These are phyloP conservation scores for Malassezia pachydermatis DNA, from an alignment of 1,284 basidiomycete species.

Conservation along the genomic window DNA sequence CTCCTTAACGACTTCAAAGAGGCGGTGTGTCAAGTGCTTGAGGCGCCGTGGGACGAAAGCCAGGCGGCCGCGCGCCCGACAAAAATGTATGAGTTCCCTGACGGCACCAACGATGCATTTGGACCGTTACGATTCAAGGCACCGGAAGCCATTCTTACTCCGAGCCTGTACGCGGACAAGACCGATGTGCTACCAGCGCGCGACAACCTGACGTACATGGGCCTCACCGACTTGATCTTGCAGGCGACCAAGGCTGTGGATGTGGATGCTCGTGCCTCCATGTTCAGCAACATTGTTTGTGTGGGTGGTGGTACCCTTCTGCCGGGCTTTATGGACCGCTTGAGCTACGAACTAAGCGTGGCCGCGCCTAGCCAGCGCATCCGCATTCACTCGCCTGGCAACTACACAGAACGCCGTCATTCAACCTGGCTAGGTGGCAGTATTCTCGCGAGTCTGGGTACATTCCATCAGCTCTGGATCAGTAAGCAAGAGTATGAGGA, in stretches of 20 bases:
- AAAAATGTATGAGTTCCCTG: constrained; percentile 78
- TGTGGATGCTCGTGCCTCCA: constrained; percentile 75
- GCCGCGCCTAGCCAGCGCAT: constrained; percentile 59
- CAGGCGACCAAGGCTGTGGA: constrained; percentile 76
- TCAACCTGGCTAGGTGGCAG: constrained; percentile 44
- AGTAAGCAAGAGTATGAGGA: constrained; percentile 47
- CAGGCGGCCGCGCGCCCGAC: constrained; percentile 51
- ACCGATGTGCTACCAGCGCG: constrained; percentile 18
- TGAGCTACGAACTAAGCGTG: constrained; percentile 66
- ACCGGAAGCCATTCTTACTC: constrained; percentile 81
- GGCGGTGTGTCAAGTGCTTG: constrained; percentile 69
- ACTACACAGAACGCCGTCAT: constrained; percentile 41
- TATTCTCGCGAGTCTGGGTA: constrained; percentile 42
- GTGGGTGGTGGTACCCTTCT: constrained; percentile 83
- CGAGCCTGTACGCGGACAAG: constrained; percentile 56
- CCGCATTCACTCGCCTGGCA: constrained; percentile 46
- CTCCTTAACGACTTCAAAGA: constrained; percentile 93
- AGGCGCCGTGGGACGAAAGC: constrained; percentile 80
- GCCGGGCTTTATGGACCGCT: constrained; percentile 72
- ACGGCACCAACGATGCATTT: constrained; percentile 79
- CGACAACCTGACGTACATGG: constrained; percentile 7
- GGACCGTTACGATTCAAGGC: constrained; percentile 70
- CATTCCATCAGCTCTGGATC: constrained; percentile 48
- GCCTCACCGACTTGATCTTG: constrained; percentile 55
- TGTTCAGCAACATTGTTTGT: constrained; percentile 85